Evolutionary conservation across 2,329 filamentous ascomycete genomes (phyloP), one percentile per base, ranked within the genome.

Genomic region (Trichoderma sp.): DNA sequence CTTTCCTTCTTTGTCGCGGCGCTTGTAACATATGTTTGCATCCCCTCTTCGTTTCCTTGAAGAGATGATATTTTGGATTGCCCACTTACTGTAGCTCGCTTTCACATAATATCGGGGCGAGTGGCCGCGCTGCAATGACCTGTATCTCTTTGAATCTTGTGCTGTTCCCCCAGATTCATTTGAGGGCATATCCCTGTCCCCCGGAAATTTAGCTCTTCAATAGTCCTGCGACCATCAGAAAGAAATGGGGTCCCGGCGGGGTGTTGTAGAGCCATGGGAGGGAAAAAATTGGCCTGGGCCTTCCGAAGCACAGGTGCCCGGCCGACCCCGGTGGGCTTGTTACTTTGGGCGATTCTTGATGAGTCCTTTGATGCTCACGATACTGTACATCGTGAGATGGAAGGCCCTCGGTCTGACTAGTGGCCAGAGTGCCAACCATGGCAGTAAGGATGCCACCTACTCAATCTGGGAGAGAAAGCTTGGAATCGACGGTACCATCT

Each of bases 181-280:
- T 20, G 39, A 62, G 20, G 57, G 20, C 67, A 4, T 53, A 69
- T n/a, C 68, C 68, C 53, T 71, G 68, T 71, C 68, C 47, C 67
- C 65, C 43, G 73, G 71, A 74, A 71, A 73, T 73, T 74, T 74
- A 73, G 68, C 68, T 58, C 71, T 61, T 30, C 71, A 70, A 67
- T 74, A 73, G 73, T 73, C 61, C 73, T 55, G 64, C 68, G 66
- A 61, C 68, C 71, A 66, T 73, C 50, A 61, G 36, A 34, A 59
- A 20, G 59, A 39, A 72, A 67, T 63, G 67, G 68, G 17, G 50
- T 63, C 43, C n/a, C 32, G 34, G 61, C 36, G 59, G 68, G 64
- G 65, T 61, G 55, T 59, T 53, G 36, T 32, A 58, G 55, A 57
- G 53, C 61, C 28, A 50, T 61, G 68, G 59, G 34, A 55, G 55